Conservation (phyloP, 192 early-diverging fungal genomes). For the Podila clonocystis region DNA sequence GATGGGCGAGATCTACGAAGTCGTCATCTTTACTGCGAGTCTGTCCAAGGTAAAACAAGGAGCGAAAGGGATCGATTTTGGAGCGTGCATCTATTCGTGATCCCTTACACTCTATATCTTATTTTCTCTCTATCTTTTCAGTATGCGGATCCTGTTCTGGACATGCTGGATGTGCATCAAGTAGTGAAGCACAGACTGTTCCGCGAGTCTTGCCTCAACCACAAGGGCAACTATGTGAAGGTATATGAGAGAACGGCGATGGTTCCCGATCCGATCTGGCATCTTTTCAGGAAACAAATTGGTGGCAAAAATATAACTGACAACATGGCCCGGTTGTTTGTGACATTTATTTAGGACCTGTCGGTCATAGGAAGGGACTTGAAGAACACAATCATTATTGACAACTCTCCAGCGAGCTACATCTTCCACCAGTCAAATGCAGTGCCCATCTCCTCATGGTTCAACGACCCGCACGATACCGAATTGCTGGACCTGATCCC, state of each 20-base stretch:
- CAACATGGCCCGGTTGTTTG: not conserved
- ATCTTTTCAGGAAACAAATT: not conserved
- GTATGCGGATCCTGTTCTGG: slow-evolving; percentile 99
- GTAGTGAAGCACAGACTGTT: slow-evolving; percentile 95
- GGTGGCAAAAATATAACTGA: not conserved
- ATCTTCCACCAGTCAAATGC: slow-evolving; percentile 97
- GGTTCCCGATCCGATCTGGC: not conserved
- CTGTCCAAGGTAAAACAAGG: slow-evolving; percentile 74
- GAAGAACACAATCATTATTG: slow-evolving; percentile 88
- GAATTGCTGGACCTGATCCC: slow-evolving; percentile 95
- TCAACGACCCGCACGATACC: slow-evolving; percentile 96
- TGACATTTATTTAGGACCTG: slow-evolving; percentile 71
- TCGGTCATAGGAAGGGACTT: slow-evolving; percentile 89
- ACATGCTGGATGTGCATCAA: slow-evolving; percentile 85
- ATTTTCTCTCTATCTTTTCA: slow-evolving; percentile 48
- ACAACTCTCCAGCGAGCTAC: slow-evolving; percentile 97
- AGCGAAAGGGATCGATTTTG: not conserved
- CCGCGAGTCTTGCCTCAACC: slow-evolving; percentile 94
- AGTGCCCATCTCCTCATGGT: slow-evolving; percentile 95
- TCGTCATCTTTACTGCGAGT: slow-evolving; percentile 96
- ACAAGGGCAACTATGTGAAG: slow-evolving; percentile 98
- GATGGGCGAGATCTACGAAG: slow-evolving; percentile 90
- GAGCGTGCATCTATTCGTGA: not conserved
- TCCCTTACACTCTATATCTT: not conserved
- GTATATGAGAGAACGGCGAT: slow-evolving; percentile 19